phyloP scores from a whole-genome alignment of 73 alveolate genomes.

The Effrenium voratum region DNA sequence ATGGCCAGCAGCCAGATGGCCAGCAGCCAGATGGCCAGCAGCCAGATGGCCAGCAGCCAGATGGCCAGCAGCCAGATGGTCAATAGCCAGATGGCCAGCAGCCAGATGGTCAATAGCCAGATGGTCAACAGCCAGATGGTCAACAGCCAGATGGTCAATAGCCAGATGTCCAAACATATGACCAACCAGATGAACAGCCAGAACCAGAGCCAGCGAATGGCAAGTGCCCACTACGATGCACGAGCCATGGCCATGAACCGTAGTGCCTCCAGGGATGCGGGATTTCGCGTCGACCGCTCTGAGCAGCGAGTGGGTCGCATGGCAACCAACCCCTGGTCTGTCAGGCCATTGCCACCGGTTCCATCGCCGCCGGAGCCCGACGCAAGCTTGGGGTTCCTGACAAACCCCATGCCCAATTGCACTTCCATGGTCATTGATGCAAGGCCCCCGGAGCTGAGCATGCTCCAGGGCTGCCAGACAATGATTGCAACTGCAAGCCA shows the following conservation, averaged over 20 bases:
- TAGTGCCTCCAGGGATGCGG: background rate
- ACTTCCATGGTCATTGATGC: constrained; percentile 40
- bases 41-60: constrained; percentile 1
- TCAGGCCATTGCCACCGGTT: background rate
- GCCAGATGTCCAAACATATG: too few species aligned
- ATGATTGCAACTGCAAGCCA: constrained; percentile 27
- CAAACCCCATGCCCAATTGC: background rate
- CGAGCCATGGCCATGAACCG: too few species aligned
- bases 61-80: background rate
- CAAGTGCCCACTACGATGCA: too few species aligned
- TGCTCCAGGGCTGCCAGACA: constrained; percentile 33
- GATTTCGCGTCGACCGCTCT: background rate
- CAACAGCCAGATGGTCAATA: too few species aligned
- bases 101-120: too few species aligned
- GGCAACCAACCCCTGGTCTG: background rate
- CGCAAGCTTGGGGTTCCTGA: background rate
- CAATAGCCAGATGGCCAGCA: too few species aligned
- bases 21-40: background rate
- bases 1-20: background rate
- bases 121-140: too few species aligned
- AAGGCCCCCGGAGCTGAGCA: background rate
- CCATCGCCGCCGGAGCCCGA: background rate
- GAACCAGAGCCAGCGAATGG: too few species aligned
- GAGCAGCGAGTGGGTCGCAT: background rate
- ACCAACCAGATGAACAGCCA: too few species aligned